phyloP scores from a whole-genome alignment of 345 rosid genomes.

The Eucalyptus rudis region DNA sequence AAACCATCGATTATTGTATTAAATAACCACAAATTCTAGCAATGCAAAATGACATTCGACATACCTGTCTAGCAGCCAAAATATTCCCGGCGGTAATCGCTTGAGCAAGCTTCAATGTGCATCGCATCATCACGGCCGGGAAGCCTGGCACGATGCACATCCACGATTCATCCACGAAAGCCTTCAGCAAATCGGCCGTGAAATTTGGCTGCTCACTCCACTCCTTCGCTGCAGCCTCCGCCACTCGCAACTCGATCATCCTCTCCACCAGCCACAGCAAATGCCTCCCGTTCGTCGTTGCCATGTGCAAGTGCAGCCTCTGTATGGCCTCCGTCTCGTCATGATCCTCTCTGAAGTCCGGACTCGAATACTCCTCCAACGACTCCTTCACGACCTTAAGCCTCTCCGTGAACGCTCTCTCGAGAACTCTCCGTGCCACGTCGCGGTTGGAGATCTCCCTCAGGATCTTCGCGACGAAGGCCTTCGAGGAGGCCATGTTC shows the following conservation, averaged over 20 bases:
- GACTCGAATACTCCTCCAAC: conserved; percentile 63
- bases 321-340: conserved; percentile 71
- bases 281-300: conserved; percentile 46
- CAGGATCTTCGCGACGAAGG: conserved; percentile 51
- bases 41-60: not conserved
- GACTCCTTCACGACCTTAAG: conserved; percentile 49
- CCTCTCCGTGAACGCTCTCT: conserved; percentile 38
- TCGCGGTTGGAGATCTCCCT: conserved; percentile 43
- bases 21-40: not conserved
- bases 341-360: conserved; percentile 52
- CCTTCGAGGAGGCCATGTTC: conserved; percentile 48
- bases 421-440: conserved; percentile 41
- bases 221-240: conserved; percentile 45
- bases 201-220: conserved; percentile 59
- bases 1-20: not conserved
- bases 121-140: conserved; percentile 37
- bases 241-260: conserved; percentile 67
- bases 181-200: conserved; percentile 51
- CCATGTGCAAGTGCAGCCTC: conserved; percentile 53
- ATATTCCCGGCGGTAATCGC: conserved; percentile 49
- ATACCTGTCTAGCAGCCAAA: conserved; percentile 52
- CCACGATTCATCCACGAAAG: conserved; percentile 56
- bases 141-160: conserved; percentile 57
- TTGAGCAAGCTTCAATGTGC: conserved; percentile 46
- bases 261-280: conserved; percentile 63